Evolutionary conservation across 768 basidiomycete genomes (phyloP).

Genomic region (Boletus huronensis): DNA sequence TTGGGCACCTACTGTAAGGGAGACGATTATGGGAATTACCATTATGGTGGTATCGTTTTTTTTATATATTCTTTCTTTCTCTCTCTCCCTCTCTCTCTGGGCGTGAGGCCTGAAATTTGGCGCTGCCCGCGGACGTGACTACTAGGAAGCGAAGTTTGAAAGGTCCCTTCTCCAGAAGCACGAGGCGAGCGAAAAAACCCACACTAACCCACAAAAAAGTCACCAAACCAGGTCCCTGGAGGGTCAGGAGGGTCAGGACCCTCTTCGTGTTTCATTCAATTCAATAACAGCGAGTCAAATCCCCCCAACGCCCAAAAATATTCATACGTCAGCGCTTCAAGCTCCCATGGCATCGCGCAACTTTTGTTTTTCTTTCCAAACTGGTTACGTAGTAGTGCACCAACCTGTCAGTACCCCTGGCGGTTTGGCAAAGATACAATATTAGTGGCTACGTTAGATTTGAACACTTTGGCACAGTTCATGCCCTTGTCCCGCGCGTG

Average conservation of each 20-base stretch:
- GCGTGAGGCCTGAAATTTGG: not conserved
- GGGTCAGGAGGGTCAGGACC: too few species aligned
- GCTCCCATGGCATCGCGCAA: not conserved
- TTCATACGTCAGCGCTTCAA: not conserved
- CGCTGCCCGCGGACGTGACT: not conserved
- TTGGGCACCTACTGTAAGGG: conserved; percentile 9
- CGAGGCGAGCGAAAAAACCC: not conserved
- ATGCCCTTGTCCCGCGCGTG: too few species aligned
- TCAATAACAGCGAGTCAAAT: not conserved
- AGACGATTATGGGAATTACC: conserved; percentile 20
- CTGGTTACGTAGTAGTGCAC: too few species aligned
- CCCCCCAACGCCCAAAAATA: not conserved
- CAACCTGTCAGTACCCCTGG: too few species aligned
- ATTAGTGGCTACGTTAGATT: too few species aligned
- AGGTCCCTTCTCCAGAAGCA: not conserved
- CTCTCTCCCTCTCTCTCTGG: not conserved
- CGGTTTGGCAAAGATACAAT: too few species aligned
- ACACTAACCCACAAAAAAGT: not conserved
- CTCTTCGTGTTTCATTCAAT: not conserved
- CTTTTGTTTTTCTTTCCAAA: not conserved
- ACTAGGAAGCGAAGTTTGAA: not conserved
- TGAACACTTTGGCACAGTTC: too few species aligned
- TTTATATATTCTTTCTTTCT: not conserved
- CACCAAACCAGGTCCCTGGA: not conserved
- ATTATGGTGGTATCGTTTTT: conserved; percentile 21